Percentiles rank a stretch among this genome's conserved stretches.
Conservation (phyloP, 768 basidiomycete species). For the Pulveroboletus frians region DNA sequence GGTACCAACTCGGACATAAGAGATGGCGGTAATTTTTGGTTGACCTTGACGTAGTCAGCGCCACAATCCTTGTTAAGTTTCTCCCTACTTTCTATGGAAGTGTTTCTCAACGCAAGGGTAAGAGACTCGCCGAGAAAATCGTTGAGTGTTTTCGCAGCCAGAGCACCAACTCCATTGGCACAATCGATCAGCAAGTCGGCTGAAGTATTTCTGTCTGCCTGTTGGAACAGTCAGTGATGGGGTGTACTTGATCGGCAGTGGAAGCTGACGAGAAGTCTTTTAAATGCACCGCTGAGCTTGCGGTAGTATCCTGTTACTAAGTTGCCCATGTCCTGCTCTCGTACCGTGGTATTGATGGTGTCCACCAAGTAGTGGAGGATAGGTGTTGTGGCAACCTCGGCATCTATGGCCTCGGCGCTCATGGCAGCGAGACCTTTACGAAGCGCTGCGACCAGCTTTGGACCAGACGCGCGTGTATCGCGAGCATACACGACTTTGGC, state of each 20-base stretch:
- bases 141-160: slow-evolving; percentile 57
- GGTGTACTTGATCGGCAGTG: neutral
- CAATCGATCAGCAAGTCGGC: slow-evolving; percentile 83
- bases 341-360: slow-evolving; percentile 80
- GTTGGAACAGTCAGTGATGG: slow-evolving; percentile 6
- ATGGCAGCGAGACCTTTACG: slow-evolving; percentile 79
- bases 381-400: slow-evolving; percentile 88
- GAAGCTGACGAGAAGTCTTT: slow-evolving; percentile 73
- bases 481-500: slow-evolving; percentile 84
- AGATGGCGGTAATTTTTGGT: slow-evolving; percentile 80
- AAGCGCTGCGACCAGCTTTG: slow-evolving; percentile 66
- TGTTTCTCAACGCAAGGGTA: slow-evolving; percentile 65
- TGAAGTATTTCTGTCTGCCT: slow-evolving; percentile 56
- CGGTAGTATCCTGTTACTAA: slow-evolving; percentile 77
- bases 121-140: slow-evolving; percentile 57
- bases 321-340: slow-evolving; percentile 74
- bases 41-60: slow-evolving; percentile 95
- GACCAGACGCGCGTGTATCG: slow-evolving; percentile 89
- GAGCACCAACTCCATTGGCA: slow-evolving; percentile 95
- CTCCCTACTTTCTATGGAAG: slow-evolving; percentile 55
- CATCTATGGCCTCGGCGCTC: slow-evolving; percentile 61
- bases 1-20: slow-evolving; percentile 56
- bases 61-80: slow-evolving; percentile 85
- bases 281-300: slow-evolving; percentile 80
- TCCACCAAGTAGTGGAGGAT: slow-evolving; percentile 93